Conservation (phyloP, 495 filamentous ascomycete species). For the Hypoxylon fuscum region DNA sequence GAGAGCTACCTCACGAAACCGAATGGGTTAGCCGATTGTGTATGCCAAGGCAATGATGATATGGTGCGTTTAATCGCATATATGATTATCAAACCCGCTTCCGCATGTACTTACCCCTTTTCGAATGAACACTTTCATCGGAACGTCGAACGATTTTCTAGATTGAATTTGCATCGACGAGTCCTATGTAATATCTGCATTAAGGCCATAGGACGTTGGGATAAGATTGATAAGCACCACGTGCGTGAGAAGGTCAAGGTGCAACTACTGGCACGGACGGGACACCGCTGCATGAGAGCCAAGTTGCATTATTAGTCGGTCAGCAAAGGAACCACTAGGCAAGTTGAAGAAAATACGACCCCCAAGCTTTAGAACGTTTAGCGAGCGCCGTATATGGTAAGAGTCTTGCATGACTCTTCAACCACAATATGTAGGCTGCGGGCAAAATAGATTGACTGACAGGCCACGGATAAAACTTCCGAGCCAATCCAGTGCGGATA, state of each 20-base stretch:
- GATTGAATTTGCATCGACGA: constrained; percentile 27
- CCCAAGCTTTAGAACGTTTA: constrained; percentile 20
- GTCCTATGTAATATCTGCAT: constrained; percentile 26
- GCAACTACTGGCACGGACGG: constrained; percentile 24
- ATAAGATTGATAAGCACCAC: constrained; percentile 44
- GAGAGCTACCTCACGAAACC: constrained; percentile 62
- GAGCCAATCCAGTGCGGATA: constrained; percentile 28
- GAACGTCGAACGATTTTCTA: constrained; percentile 26
- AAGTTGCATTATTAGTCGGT: constrained; percentile 35
- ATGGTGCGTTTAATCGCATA: constrained; percentile 22
- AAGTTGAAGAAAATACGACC: constrained; percentile 27
- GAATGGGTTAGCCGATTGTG: constrained; percentile 24
- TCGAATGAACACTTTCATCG: constrained; percentile 23
- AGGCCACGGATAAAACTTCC: constrained; percentile 33
- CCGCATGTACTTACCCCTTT: constrained; percentile 31
- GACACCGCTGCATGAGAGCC: constrained; percentile 35
- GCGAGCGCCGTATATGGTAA: constrained; percentile 27
- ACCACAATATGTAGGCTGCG: constrained; percentile 33
- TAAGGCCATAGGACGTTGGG: constrained; percentile 37
- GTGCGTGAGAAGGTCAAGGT: constrained; percentile 26
- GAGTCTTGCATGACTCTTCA: constrained; percentile 30
- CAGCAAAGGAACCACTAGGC: constrained; percentile 11
- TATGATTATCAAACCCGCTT: constrained; percentile 14
- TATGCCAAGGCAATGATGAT: constrained; percentile 25
- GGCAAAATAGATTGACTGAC: constrained; percentile 40